A percentile compares a stretch with the other conserved stretches of the same genome.
phyloP scores from a whole-genome alignment of 805 yeast genomes.

The Monosporozyma yasuniensis region DNA sequence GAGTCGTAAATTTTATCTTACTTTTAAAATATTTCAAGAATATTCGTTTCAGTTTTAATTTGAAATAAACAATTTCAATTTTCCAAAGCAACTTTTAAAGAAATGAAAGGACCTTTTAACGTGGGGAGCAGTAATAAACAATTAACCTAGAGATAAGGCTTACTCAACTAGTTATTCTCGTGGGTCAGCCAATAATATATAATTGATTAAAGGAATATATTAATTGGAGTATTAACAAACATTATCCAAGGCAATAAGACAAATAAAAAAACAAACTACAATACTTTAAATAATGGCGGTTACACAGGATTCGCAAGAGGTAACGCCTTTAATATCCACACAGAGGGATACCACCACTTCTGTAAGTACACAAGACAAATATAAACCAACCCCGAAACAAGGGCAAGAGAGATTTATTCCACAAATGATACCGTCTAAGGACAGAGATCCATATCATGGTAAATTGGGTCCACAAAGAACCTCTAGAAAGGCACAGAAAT shows the following conservation, averaged over 20 bases:
- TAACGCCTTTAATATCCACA: neutral
- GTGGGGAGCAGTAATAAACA: neutral
- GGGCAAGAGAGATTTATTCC: neutral
- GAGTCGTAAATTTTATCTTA: no score
- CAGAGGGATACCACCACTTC: no score
- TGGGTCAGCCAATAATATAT: no score
- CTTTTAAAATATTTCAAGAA: neutral
- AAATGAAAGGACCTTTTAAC: neutral
- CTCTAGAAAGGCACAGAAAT: constrained; percentile 63
- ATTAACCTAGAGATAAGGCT: no score
- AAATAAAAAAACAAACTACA: neutral
- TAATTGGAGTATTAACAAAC: no score
- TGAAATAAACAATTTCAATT: neutral
- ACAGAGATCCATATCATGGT: neutral
- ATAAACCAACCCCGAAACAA: neutral
- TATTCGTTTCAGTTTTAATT: no score
- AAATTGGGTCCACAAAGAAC: constrained; percentile 57
- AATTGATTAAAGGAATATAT: no score
- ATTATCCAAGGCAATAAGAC: no score
- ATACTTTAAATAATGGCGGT: neutral
- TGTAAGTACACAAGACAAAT: neutral
- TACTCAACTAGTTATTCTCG: no score
- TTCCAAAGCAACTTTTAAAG: neutral
- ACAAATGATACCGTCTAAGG: neutral
- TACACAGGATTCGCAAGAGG: neutral